Evolutionary conservation across 441 rosid genomes (phyloP), one percentile per base, ranked within the genome.

Genomic region (Capsella rubella): DNA sequence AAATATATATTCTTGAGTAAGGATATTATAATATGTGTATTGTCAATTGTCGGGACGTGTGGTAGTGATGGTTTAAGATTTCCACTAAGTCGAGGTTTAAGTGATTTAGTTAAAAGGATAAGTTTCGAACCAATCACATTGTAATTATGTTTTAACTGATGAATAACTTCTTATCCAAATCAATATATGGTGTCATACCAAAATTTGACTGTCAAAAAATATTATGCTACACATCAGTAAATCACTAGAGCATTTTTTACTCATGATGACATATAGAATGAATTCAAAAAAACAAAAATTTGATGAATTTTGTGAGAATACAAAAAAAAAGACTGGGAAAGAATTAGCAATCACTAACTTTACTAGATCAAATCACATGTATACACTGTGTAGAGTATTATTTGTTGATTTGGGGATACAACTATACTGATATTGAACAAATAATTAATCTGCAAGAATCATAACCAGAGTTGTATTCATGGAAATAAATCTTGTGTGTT

Each of bases 21-120:
- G 31, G 14, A 35, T 52, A 21, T 39, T 37, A 28, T 34, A 58
- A 25, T 74, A 13, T 46, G 43, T 18, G 54, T 32, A 51, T 53
- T 8, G 46, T 13, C 46, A 42, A 13, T 46, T 52, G 55, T 29
- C 32, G 0, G 13, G 46, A 27, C 49, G 63, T 67, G 43, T 3
- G 52, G 47, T 42, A 42, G 53, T 59, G 54, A 6, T 69, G 46
- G 47, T 69, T 63, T 47, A 70, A 40, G 62, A 70, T 50, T 21
- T 70, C 76, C 80, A 76, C 80, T 56, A 47, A 64, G 16, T 28
- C 42, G 29, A 54, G 54, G 43, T 32, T 56, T 25, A 46, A 63
- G 49, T 76, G 42, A 56, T 64, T 35, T 49, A 47, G 13, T 39
- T 31, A 31, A 21, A 21, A 70, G 47, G 79, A 55, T 47, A 69